phyloP scores from a whole-genome alignment of 2,329 filamentous ascomycete genomes.

The Ophiostoma tasmaniense region DNA sequence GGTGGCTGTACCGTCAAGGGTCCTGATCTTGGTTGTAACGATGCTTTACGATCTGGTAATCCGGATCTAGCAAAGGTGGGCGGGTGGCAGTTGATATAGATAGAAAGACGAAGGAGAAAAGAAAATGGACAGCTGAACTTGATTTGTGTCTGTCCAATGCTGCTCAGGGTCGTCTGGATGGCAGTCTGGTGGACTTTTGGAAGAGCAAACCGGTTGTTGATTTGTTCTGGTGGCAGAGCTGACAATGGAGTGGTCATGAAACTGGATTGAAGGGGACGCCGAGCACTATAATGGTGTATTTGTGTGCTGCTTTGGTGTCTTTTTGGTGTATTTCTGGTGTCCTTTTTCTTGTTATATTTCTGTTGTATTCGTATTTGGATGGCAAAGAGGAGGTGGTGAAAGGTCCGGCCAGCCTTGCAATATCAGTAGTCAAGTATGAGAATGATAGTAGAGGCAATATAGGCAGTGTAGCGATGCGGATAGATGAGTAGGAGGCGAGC shows the following conservation, averaged over 20 bases:
- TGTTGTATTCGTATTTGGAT: neutral
- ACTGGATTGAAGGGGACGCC: neutral
- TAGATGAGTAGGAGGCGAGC: neutral
- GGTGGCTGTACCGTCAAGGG: neutral
- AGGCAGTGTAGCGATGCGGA: neutral
- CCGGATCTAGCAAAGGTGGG: neutral
- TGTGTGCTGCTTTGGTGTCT: neutral
- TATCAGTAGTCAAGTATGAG: neutral
- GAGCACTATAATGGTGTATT: neutral
- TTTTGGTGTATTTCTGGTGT: too few relatives aligned
- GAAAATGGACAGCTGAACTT: neutral
- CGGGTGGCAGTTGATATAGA: neutral
- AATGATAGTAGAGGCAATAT: neutral
- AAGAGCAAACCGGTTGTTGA: neutral
- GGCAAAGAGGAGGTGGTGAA: neutral
- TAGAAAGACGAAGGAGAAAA: neutral
- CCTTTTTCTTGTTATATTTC: too few relatives aligned
- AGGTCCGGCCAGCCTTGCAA: neutral
- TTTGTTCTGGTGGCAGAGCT: neutral
- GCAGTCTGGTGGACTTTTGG: neutral
- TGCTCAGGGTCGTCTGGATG: neutral
- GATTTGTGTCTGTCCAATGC: neutral
- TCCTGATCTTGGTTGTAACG: neutral
- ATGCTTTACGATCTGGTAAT: neutral
- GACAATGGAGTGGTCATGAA: neutral